A percentile compares a stretch with the other conserved stretches of the same genome.
phyloP scores from a whole-genome alignment of 116 monocot species.

The Dioscorea cayenensis region DNA sequence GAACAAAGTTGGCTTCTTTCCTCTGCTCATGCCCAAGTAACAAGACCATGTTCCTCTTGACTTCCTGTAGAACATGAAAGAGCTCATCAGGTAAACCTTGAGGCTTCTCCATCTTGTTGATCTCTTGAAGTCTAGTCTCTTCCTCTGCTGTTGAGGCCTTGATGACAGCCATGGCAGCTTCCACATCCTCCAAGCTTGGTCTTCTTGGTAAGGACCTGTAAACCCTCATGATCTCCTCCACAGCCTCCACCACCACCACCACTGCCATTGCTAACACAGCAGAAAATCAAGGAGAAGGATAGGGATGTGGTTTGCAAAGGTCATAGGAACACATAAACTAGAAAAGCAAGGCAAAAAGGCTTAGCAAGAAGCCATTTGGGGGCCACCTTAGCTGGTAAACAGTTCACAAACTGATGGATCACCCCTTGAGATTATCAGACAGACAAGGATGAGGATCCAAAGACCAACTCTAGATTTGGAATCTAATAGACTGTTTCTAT shows the following conservation, averaged over 20 bases:
- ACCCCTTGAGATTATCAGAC: no score
- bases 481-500: no score
- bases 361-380: no score
- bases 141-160: constrained; percentile 42
- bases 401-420: no score
- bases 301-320: no score
- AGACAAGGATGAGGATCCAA: no score
- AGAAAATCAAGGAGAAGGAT: no score
- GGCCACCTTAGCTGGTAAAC: no score
- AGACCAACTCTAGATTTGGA: no score
- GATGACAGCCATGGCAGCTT: constrained; percentile 39
- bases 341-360: no score
- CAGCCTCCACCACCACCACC: constrained; percentile 25
- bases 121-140: constrained; percentile 25
- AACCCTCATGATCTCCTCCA: constrained; percentile 56
- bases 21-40: constrained; percentile 53
- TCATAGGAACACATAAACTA: no score
- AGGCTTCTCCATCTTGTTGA: constrained; percentile 34
- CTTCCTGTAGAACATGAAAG: constrained; percentile 55
- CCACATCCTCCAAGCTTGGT: constrained; percentile 57
- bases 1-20: constrained; percentile 40
- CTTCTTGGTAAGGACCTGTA: constrained; percentile 51
- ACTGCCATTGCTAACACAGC: not conserved
- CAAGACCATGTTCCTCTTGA: constrained; percentile 40
- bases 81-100: constrained; percentile 55